Percentiles rank a stretch among this genome's conserved stretches.
Evolutionary conservation across 371 early-diverging fungal genomes (phyloP).

Genomic region (Mucor mucedo): DNA sequence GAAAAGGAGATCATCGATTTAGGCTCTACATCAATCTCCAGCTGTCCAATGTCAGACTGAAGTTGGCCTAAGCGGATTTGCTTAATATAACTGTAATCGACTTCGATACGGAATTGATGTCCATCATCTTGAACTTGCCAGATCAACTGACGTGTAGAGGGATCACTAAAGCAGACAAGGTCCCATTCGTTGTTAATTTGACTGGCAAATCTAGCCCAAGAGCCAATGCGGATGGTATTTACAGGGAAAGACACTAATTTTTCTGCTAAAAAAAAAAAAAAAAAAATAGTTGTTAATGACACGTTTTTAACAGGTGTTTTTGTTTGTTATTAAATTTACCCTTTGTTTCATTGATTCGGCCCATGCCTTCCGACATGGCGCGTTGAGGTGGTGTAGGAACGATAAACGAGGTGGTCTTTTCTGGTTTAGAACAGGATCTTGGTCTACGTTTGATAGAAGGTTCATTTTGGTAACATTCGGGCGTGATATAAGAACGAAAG

Average conservation of each 20-base stretch:
- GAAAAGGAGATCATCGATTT: constrained; percentile 28
- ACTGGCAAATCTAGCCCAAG: constrained; percentile 41
- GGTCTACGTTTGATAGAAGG: constrained; percentile 35
- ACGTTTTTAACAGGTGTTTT: no score
- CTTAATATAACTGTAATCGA: constrained; percentile 31
- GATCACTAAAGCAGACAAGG: constrained; percentile 34
- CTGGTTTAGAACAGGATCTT: constrained; percentile 46
- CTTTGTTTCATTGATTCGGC: constrained; percentile 12
- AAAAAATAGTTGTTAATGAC: no score
- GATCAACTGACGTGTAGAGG: constrained; percentile 29
- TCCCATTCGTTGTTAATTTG: constrained; percentile 26
- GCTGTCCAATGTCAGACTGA: constrained; percentile 24
- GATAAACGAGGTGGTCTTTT: constrained; percentile 21
- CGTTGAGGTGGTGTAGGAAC: constrained; percentile 24
- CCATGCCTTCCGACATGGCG: constrained; percentile 50
- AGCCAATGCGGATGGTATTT: constrained; percentile 37
- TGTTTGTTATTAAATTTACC: constrained; percentile 8
- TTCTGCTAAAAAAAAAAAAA: background rate
- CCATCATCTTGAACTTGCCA: constrained; percentile 48
- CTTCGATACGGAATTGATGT: constrained; percentile 42
- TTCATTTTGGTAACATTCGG: constrained; percentile 37
- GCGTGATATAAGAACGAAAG: constrained; percentile 42
- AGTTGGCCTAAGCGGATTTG: constrained; percentile 32
- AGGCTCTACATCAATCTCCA: constrained; percentile 24
- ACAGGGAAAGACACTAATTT: constrained; percentile 29